Evolutionary conservation across 2,329 filamentous ascomycete species (phyloP), one percentile per base, ranked within the genome.

Genomic region (Paraphoma chrysanthemicola): DNA sequence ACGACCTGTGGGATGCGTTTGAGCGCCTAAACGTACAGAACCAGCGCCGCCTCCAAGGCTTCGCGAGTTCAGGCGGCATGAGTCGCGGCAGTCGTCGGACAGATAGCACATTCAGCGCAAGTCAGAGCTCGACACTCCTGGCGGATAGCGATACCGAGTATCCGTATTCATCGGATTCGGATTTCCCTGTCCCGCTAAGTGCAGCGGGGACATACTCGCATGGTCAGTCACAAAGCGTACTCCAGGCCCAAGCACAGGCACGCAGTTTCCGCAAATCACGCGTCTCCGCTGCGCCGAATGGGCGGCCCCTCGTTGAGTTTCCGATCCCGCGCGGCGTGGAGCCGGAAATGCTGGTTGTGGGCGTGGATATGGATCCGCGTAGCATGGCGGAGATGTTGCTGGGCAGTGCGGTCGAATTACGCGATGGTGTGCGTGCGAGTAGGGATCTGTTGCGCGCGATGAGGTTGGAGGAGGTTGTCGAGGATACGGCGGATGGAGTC

Each of bases 1-100:
- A 77, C 57, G 71, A 74, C 17, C 65, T 73, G 8, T 77, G 73
- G 73, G 73, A 76, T 17, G 54, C 44, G 1, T 69, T 74, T 36
- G 73, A 75, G 29, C 66, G 67, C 2, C 47, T 63, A 2, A 62
- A 56, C 3, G 48, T 66, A 3, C 57, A 57, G 12, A 36, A 17
- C 4, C 62, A 66, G 29, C 60, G 63, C 3, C 58, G 63, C n/a
- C 56, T 57, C 44, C 52, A 58, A 17, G 53, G 57, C 31, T 62
- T 62, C 48, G 57, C 45, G 14, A 47, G 56, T 1, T 55, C 64
- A 36, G 23, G 23, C 14, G 33, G 33, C 3, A 36, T 14, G 14
- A 36, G 10, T n/a, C 53, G 62, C 9, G 57, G 57, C 1, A 38
- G 56, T 16, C 63, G 67, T 16, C 63, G 65, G 45, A 59, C 54